Base-by-base conservation (phyloP, 2,329 filamentous ascomycete genomes). In the Exutisphaerella laricina region DNA sequence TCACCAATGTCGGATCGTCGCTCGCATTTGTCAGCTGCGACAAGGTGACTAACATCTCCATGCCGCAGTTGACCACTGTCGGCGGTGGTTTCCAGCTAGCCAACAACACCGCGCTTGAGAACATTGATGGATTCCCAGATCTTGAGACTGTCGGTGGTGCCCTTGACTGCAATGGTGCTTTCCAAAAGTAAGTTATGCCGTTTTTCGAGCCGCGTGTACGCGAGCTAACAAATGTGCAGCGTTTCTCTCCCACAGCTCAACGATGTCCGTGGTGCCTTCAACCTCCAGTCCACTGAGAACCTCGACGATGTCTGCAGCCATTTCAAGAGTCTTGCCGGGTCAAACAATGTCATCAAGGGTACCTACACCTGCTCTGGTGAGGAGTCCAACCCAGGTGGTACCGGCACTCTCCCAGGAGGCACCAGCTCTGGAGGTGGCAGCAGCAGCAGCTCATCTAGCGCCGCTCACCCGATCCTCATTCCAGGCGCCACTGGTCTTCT, bases 161-260 rank as follows among this genome's bases (percentile, higher is more conserved):
- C 58, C 74, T 97, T 61, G 83, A 88, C 66, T 79, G 95, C 66
- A 81, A 82, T 58, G 92, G 92, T 60, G 84, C 80, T 72, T 94
- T 96, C 68, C 76, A 80, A 51, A 73, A 78, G 88, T 94, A 76
- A 74, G 86, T 78, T 13, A 9, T n/a, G n/a, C 12, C 17, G 13
- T n/a, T 18, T 17, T 31, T 25, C 22, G 7, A 32, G 29, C 8
- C 12, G 8, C 23, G 12, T 9, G 13, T 3, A 20, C 14, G 28
- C 22, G 21, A 25, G 45, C 64, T 70, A 57, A 72, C 59, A 46
- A 39, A 10, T 5, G 16, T 28, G 1, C 56, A 94, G 88, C 47
- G 80, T 92, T 54, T 62, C 73, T 25, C 76, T 96, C 41, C 82
- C 85, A 48, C 62, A 69, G 13, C 61, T 74, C 29, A 55, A 61